Evolutionary conservation across 441 rosid species (phyloP), one percentile per base, ranked within the genome.

Genomic region (Adansonia rubrostipa): DNA sequence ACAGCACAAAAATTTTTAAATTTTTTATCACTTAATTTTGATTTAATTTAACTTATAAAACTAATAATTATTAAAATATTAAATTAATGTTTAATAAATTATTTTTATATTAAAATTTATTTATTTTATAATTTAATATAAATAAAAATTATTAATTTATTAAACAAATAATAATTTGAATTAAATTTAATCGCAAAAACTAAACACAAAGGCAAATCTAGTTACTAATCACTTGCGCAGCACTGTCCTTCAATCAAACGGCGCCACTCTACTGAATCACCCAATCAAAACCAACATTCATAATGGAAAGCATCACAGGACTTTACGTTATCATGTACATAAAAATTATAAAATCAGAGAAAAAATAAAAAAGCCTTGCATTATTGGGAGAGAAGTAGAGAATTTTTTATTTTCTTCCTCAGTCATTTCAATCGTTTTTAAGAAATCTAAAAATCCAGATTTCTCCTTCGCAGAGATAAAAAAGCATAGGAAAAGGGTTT

Each of bases 401-500:
- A 22, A 24, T 6, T 20, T 4, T 45, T 20, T 10, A 9, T 68
- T 11, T 45, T 40, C 22, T 3, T 9, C 14, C 75, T 71, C 62
- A 33, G 67, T 47, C 68, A 60, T 61, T 45, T 74, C 50, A 13
- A 24, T 74, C 57, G 44, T 58, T 58, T 11, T 42, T 1, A 60
- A 22, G 13, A 61, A 61, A 20, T 28, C 6, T 47, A 15, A 50
- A 36, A 54, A 36, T 56, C 78, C 78, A 63, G 47, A 47, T 48
- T 63, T 75, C 60, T 75, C 78, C 71, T 75, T 40, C 45, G 28
- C 6, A 48, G 48, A 75, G 60, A 47, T 0, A 71, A 9, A 13
- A 42, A 13, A 14, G 40, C 5, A 62, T 1, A 48, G 45, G 20
- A 54, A 72, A n/a, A 65, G 40, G 40, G 40, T 4, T 57, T 40